Evolutionary conservation across 176 grass and related monocot genomes (phyloP).

Genomic region (Oropetium thomaeum): DNA sequence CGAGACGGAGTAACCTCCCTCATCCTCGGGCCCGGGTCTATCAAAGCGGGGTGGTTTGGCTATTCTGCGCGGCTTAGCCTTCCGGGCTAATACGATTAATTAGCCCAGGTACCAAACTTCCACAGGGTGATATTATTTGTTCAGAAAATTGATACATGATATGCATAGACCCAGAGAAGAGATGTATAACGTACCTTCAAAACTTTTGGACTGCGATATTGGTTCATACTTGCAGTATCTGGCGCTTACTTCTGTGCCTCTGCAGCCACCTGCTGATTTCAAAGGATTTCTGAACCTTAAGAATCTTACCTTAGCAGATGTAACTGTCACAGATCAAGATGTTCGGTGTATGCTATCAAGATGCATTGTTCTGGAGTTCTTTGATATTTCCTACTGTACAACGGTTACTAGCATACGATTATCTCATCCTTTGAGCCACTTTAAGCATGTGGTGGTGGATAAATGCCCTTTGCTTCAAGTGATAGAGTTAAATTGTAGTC

Average conservation of each 20-base stretch:
- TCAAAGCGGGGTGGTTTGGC: too few relatives aligned
- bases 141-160: background rate
- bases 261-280: background rate
- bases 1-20: too few relatives aligned
- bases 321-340: background rate
- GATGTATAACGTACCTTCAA: background rate
- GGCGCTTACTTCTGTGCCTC: background rate
- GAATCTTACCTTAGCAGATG: background rate
- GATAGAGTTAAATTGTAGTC: conserved; percentile 5
- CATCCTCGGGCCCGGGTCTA: too few relatives aligned
- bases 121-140: too few relatives aligned
- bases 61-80: too few relatives aligned
- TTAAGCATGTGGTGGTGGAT: conserved; percentile 12
- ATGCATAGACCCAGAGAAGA: background rate
- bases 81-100: too few relatives aligned
- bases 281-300: conserved; percentile 5
- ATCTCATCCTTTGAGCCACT: background rate
- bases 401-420: background rate
- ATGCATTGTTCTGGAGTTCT: conserved; percentile 14
- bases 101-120: too few relatives aligned
- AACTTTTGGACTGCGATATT: background rate
- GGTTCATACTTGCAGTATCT: background rate
- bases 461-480: background rate
- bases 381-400: conserved; percentile 14
- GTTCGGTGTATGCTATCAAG: background rate